Base-by-base conservation (phyloP, 345 rosid genomes). In the Pistacia integerrima region DNA sequence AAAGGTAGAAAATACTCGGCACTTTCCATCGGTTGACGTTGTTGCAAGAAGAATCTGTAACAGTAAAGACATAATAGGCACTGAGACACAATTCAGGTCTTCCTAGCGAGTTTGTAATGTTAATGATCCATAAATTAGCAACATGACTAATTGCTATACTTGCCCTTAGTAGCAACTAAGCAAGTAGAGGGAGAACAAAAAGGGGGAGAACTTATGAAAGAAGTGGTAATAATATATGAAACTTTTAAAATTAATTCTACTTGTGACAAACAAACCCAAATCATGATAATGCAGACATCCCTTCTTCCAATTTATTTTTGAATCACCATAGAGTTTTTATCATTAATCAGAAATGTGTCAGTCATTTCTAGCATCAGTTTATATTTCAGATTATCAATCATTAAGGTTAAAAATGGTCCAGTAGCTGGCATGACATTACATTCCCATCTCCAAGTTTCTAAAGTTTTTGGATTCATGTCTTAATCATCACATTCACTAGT, bases 1-100 rank as follows among this genome's bases (percentile, higher is more conserved):
- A 76, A 96, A 93, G 67, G 99, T 96, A 72, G 95, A 93, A 86
- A 96, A 96, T 11, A 93, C 89, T 68, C 99, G 86, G 78, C 98
- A 96, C 85, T 96, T 96, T 80, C 99, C 98, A 89, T 96, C 98
- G 8, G 98, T 96, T 33, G 98, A 96, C 74, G 97, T 89, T 44
- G 99, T 96, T 76, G 97, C 97, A 79, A 96, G 92, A 82, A 91
- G 88, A 88, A 93, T 81, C 99, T 96, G 84, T 46, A 78, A 49
- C 71, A 52, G 69, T 48, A 35, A 64, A 58, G n/a, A 67, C 1
- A 60, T 57, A 61, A 52, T n/a, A 63, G 64, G 63, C 12, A 48
- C 33, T 10, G 13, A 64, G 33, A 57, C 66, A 65, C 33, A 2
- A 70, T 51, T 55, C 59, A 8, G 67, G 58, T 22, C 75, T 41